A percentile compares a stretch with the other conserved stretches of the same genome.
Evolutionary conservation across 495 filamentous ascomycete species (phyloP).

Genomic region (Bryoglossum gracile): DNA sequence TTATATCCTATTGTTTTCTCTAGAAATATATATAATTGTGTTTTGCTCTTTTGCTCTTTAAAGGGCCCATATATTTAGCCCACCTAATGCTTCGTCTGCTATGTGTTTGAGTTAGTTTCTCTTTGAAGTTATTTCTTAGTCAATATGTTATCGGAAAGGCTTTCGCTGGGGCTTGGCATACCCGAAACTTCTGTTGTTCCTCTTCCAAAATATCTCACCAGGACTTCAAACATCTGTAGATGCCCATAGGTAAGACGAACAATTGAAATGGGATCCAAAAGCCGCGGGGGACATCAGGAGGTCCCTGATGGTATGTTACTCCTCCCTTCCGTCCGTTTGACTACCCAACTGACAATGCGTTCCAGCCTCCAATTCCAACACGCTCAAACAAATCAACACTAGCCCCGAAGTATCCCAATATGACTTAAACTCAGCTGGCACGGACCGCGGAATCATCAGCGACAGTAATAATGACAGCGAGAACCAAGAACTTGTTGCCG

Average conservation of each 20-base stretch:
- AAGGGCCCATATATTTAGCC: no score
- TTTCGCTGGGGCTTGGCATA: not conserved
- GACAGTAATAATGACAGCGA: constrained; percentile 23
- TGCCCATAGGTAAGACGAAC: not conserved
- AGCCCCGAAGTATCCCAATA: constrained; percentile 2
- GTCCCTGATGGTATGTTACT: constrained; percentile 15
- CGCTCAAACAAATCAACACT: constrained; percentile 11
- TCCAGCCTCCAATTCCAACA: constrained; percentile 15
- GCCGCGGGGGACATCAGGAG: constrained; percentile 18
- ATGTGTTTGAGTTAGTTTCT: no score
- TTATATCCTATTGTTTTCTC: no score
- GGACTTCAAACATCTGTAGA: not conserved
- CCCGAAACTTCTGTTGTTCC: not conserved
- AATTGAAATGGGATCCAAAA: constrained; percentile 23
- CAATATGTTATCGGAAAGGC: constrained; percentile 2
- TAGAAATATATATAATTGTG: no score
- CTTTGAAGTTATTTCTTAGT: no score
- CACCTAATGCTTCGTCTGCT: no score
- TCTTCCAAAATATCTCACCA: not conserved
- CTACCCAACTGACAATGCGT: not conserved
- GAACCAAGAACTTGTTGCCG: constrained; percentile 1
- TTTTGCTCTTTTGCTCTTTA: no score
- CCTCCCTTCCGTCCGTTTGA: not conserved
- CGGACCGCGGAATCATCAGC: constrained; percentile 21
- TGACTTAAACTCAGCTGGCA: constrained; percentile 15